Evolutionary conservation across 1,284 basidiomycete species (phyloP), one percentile per base, ranked within the genome.

Genomic region (Cutaneotrichosporon cyanovorans): DNA sequence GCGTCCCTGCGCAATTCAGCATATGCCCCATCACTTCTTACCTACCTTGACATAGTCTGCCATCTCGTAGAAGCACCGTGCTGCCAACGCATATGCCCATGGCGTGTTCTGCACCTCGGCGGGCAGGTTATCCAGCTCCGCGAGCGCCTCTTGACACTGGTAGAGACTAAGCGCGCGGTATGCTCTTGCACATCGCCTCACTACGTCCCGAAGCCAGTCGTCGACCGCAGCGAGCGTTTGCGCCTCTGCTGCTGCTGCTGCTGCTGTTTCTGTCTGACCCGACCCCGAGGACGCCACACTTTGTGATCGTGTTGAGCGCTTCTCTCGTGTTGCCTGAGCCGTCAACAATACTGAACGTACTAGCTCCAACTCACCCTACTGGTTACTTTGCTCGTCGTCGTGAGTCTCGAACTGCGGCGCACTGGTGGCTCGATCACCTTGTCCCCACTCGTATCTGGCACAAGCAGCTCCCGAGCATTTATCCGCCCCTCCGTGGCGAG

Each of bases 21-120:
- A 16, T 7, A 19, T 16, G 10, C 6, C 16, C 21, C 4, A 23
- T 19, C 11, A 28, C 12, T 28, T 28, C 7, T 2, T 2, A 28
- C 85, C 65, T 72, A 93, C 90, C 71, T 83, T 79, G 53, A 80
- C 75, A 72, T 92, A 93, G 63, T 93, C 84, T 50, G 84, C 79
- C 66, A 81, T 78, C 68, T 93, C 90, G 69, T 89, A 93, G 63
- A 87, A 83, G 32, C 86, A 85, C 66, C 81, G 79, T 6, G 85
- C 91, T 22, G 85, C 78, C 76, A 91, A 80, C 20, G 83, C 80
- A 62, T 90, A 76, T 33, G 87, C 83, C 76, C 80, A 82, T 41
- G 84, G 77, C 35, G 84, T 82, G 47, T 79, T 74, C 65, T 87
- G 82, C 54, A 92, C 82, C 45, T 78, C 77, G 46, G 75, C 67